A percentile compares a stretch with the other conserved stretches of the same genome.
Conservation (phyloP, 2,329 filamentous ascomycete genomes). For the Emergomyces orientalis region DNA sequence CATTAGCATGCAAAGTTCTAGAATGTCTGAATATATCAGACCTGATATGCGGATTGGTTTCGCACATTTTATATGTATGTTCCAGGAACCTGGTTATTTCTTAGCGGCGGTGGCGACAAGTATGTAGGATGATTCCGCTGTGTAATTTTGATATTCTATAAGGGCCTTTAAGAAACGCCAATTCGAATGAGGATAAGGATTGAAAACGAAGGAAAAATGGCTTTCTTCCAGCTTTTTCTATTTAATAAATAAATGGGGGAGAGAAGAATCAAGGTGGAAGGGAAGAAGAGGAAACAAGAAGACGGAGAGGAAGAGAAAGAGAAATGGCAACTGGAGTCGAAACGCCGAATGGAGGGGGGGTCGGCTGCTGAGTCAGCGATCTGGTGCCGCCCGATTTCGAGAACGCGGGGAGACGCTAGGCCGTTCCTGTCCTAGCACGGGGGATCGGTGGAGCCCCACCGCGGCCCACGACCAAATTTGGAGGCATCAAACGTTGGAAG, state of each 20-base stretch:
- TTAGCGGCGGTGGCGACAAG: neutral
- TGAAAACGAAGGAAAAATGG: neutral
- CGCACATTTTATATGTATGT: neutral
- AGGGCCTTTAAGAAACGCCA: neutral
- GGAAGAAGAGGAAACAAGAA: neutral
- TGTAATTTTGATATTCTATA: too few relatives aligned
- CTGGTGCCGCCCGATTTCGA: neutral
- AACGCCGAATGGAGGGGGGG: conserved; percentile 2
- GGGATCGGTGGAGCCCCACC: neutral
- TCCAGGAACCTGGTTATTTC: neutral
- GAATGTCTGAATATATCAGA: neutral
- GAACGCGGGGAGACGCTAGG: neutral
- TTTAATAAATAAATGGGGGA: neutral
- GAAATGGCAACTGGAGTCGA: neutral
- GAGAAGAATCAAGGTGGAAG: neutral
- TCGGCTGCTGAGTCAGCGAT: neutral
- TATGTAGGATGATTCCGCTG: too few relatives aligned
- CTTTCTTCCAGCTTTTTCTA: neutral
- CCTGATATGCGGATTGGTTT: neutral
- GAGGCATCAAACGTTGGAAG: too few relatives aligned
- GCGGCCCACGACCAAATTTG: too few relatives aligned
- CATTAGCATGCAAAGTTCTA: neutral
- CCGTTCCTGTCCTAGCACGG: neutral
- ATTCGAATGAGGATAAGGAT: neutral
- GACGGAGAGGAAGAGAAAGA: neutral